Conservation (phyloP, 805 yeast species). For the Suhomyces prunicola region DNA sequence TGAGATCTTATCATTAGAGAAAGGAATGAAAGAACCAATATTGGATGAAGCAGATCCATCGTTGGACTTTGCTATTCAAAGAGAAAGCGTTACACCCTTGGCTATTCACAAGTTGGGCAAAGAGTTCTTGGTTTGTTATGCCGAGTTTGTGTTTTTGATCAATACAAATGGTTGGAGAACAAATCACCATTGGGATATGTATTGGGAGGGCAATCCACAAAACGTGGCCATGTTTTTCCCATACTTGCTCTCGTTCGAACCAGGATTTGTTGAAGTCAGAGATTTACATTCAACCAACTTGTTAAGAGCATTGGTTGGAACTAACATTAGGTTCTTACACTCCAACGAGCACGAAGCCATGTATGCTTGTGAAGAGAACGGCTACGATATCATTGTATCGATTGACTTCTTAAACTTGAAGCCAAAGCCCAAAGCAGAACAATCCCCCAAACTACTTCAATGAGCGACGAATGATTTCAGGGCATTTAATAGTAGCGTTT, state of each 20-base stretch:
- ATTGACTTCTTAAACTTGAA: slow-evolving; percentile 78
- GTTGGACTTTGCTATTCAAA: slow-evolving; percentile 83
- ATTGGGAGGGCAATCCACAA: slow-evolving; percentile 97
- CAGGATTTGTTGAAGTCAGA: slow-evolving; percentile 85
- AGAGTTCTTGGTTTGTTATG: slow-evolving; percentile 83
- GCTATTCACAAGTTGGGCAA: slow-evolving; percentile 82
- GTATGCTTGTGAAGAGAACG: slow-evolving; percentile 88
- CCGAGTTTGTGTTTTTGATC: slow-evolving; percentile 92
- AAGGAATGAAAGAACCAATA: slow-evolving; percentile 80
- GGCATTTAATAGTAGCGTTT: not conserved
- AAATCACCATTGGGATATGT: slow-evolving; percentile 86
- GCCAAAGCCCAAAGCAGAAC: slow-evolving; percentile 35
- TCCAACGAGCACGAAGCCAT: slow-evolving; percentile 89
- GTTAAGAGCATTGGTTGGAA: slow-evolving; percentile 86
- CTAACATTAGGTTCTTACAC: slow-evolving; percentile 83
- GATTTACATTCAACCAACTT: slow-evolving; percentile 85
- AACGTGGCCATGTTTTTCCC: slow-evolving; percentile 93
- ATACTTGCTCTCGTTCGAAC: slow-evolving; percentile 85
- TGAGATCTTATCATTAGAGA: slow-evolving; percentile 85
- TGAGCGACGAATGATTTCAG: not conserved
- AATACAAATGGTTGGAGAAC: slow-evolving; percentile 96
- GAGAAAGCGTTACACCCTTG: slow-evolving; percentile 78
- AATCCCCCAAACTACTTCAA: not conserved
- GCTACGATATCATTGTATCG: slow-evolving; percentile 88
- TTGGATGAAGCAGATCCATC: slow-evolving; percentile 99